phyloP scores from a whole-genome alignment of 2,329 filamentous ascomycete species.

The Talaromyces islandicus region DNA sequence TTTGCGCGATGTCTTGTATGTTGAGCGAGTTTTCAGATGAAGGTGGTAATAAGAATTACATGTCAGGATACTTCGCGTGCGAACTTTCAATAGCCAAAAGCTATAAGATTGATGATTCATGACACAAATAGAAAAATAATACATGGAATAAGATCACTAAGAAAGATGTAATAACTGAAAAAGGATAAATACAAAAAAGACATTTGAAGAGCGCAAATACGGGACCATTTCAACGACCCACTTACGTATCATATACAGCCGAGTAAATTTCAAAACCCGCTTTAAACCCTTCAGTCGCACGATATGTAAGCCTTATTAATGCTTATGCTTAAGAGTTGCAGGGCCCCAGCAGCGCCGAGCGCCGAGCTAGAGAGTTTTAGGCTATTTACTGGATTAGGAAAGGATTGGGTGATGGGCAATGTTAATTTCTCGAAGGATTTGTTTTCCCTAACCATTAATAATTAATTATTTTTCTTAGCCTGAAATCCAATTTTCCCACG shows the following conservation, averaged over 20 bases:
- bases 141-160: too few relatives aligned
- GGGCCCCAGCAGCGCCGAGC: too few relatives aligned
- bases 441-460: too few relatives aligned
- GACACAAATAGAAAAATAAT: too few relatives aligned
- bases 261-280: neutral
- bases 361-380: slow-evolving; percentile 10
- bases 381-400: slow-evolving; percentile 8
- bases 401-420: neutral
- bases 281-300: too few relatives aligned
- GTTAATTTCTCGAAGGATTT: too few relatives aligned
- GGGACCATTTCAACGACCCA: neutral
- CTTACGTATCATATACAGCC: neutral
- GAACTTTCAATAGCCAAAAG: neutral
- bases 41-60: neutral
- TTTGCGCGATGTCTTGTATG: neutral
- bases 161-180: neutral
- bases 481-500: too few relatives aligned
- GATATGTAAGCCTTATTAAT: too few relatives aligned
- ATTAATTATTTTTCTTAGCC: too few relatives aligned
- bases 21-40: neutral
- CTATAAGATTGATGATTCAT: neutral
- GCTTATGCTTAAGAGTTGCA: too few relatives aligned
- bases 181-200: neutral
- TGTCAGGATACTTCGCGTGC: neutral
- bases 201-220: neutral